Evolutionary conservation across 2,329 filamentous ascomycete species (phyloP).

Genomic region (Trichoderma hamatum): DNA sequence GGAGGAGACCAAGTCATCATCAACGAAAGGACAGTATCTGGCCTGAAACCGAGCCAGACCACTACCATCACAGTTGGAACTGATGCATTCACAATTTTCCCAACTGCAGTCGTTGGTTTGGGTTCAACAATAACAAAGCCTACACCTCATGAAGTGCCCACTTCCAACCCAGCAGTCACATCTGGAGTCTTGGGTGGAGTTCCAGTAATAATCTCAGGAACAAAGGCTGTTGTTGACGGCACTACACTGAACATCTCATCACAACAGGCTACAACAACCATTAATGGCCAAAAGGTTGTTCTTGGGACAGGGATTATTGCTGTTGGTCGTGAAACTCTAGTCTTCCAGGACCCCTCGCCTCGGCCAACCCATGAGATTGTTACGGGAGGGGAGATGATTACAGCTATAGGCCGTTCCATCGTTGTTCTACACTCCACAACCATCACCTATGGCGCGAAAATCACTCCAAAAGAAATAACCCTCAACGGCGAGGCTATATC

Average conservation of each 20-base stretch:
- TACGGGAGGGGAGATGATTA: conserved; percentile 52
- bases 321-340: conserved; percentile 44
- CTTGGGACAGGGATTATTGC: conserved; percentile 42
- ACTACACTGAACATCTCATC: conserved; percentile 48
- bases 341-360: conserved; percentile 37
- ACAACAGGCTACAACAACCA: conserved; percentile 38
- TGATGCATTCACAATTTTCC: conserved; percentile 53
- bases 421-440: conserved; percentile 49
- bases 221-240: conserved; percentile 47
- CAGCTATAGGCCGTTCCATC: conserved; percentile 46
- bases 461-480: conserved; percentile 41
- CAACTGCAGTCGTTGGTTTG: conserved; percentile 49
- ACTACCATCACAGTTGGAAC: conserved; percentile 47
- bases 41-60: conserved; percentile 43
- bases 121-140: conserved; percentile 51
- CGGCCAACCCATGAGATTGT: conserved; percentile 49
- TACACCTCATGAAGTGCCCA: conserved; percentile 35
- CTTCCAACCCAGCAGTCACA: conserved; percentile 42
- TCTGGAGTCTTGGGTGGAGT: conserved; percentile 46
- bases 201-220: conserved; percentile 47
- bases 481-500: conserved; percentile 56
- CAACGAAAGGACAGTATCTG: conserved; percentile 49
- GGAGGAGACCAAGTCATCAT: conserved; percentile 52
- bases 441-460: conserved; percentile 49
- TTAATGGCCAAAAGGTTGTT: conserved; percentile 41